Conservation (phyloP, 768 basidiomycete species). For the Gyrodon lividus region DNA sequence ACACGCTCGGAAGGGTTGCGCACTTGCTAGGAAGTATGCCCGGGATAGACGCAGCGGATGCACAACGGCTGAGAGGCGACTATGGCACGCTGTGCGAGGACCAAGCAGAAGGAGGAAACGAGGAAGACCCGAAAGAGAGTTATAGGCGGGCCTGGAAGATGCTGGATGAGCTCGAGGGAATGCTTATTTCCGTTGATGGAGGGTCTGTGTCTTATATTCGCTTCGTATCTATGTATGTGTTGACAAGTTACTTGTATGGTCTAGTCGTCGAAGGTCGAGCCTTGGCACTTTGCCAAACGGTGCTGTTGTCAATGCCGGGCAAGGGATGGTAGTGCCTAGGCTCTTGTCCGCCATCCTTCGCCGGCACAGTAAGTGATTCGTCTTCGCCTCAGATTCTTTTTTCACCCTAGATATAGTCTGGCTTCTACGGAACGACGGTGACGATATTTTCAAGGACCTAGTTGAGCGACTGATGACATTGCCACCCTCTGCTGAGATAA, state of each 20-base stretch:
- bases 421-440: slow-evolving; percentile 57
- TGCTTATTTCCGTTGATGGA: slow-evolving; percentile 53
- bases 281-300: slow-evolving; percentile 30
- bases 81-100: slow-evolving; percentile 32
- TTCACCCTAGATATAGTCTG: slow-evolving; percentile 47
- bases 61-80: slow-evolving; percentile 55
- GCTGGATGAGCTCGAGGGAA: slow-evolving; percentile 60
- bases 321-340: slow-evolving; percentile 58
- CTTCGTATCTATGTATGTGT: background rate
- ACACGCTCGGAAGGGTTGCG: slow-evolving; percentile 50
- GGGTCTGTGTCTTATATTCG: slow-evolving; percentile 36
- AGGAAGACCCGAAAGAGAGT: slow-evolving; percentile 47
- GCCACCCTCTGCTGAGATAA: slow-evolving; percentile 54
- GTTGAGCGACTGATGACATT: slow-evolving; percentile 58
- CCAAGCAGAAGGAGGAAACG: slow-evolving; percentile 36
- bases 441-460: slow-evolving; percentile 49
- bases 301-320: slow-evolving; percentile 23
- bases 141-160: slow-evolving; percentile 58
- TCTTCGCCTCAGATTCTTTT: slow-evolving; percentile 1
- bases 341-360: slow-evolving; percentile 61
- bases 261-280: slow-evolving; percentile 47
- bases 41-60: slow-evolving; percentile 58
- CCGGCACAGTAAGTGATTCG: slow-evolving; percentile 57
- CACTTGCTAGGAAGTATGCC: slow-evolving; percentile 45
- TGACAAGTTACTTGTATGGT: slow-evolving; percentile 1